Percentiles rank a stretch among this genome's conserved stretches.
Evolutionary conservation across 2,329 filamentous ascomycete genomes (phyloP).

Genomic region (Sclerotinia minor): DNA sequence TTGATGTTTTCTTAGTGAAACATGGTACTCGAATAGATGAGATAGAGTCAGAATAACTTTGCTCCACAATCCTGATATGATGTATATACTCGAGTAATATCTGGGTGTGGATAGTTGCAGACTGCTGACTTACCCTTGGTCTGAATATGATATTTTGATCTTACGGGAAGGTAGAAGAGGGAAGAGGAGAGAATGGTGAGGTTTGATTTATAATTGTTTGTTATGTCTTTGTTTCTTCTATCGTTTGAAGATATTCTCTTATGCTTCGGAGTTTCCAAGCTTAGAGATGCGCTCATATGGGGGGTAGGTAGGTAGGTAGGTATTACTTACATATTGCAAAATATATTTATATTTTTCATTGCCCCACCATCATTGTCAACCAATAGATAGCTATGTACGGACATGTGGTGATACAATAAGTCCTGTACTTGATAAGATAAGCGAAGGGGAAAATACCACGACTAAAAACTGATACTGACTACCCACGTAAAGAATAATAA

Average conservation of each 20-base stretch:
- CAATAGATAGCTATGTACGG: too few species aligned
- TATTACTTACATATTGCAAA: too few species aligned
- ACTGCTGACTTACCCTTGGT: not conserved
- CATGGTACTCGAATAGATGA: not conserved
- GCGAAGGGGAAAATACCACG: not conserved
- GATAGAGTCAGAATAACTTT: not conserved
- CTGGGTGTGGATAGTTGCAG: not conserved
- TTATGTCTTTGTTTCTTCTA: not conserved
- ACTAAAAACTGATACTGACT: too few species aligned
- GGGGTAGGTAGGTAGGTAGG: too few species aligned
- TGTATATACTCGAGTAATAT: not conserved
- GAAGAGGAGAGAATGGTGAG: not conserved
- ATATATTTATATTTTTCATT: not conserved
- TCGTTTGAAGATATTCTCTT: not conserved
- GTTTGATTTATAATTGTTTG: not conserved
- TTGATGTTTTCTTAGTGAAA: not conserved
- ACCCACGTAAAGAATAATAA: too few species aligned
- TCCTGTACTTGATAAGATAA: conserved; percentile 24
- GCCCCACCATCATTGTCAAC: not conserved
- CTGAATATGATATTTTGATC: not conserved
- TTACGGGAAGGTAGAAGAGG: not conserved
- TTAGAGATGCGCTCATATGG: not conserved
- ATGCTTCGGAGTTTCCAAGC: not conserved
- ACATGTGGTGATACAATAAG: too few species aligned
- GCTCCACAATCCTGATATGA: not conserved